phyloP scores from a whole-genome alignment of 768 basidiomycete species.

The Suillus paluster region DNA sequence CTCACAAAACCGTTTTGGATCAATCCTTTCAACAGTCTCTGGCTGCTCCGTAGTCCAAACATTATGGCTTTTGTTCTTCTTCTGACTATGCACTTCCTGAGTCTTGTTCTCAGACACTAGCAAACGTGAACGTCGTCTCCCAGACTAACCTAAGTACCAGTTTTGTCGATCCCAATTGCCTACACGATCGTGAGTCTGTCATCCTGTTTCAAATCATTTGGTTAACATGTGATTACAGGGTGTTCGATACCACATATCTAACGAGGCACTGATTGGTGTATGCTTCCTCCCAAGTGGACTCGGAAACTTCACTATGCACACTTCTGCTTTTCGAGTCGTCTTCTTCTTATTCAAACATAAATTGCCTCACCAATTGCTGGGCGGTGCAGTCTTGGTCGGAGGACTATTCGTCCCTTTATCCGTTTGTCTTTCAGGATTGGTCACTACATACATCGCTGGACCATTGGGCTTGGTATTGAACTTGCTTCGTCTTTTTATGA shows the following conservation, averaged over 20 bases:
- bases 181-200: too few species aligned
- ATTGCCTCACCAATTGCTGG: conserved; percentile 64
- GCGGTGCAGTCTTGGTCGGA: conserved; percentile 45
- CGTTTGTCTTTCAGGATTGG: conserved; percentile 47
- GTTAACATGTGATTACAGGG: too few species aligned
- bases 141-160: too few species aligned
- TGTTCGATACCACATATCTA: conserved; percentile 31
- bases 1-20: conserved; percentile 25
- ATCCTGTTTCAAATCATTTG: too few species aligned
- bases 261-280: conserved; percentile 26
- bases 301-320: conserved; percentile 30
- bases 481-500: too few species aligned
- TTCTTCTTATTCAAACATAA: conserved; percentile 20
- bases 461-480: conserved; percentile 48
- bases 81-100: too few species aligned
- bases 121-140: too few species aligned
- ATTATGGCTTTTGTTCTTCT: too few species aligned
- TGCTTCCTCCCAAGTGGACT: conserved; percentile 31
- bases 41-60: conserved; percentile 33
- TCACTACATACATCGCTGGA: conserved; percentile 51
- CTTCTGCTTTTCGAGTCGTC: not conserved
- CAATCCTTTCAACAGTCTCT: conserved; percentile 37
- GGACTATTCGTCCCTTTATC: conserved; percentile 52
- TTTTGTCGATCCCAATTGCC: too few species aligned
- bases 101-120: too few species aligned